Percentiles rank a stretch among this genome's conserved stretches.
These are phyloP conservation scores for Spathaspora passalidarum DNA, from an alignment of 805 yeast genomes.

Conservation along the genomic window DNA sequence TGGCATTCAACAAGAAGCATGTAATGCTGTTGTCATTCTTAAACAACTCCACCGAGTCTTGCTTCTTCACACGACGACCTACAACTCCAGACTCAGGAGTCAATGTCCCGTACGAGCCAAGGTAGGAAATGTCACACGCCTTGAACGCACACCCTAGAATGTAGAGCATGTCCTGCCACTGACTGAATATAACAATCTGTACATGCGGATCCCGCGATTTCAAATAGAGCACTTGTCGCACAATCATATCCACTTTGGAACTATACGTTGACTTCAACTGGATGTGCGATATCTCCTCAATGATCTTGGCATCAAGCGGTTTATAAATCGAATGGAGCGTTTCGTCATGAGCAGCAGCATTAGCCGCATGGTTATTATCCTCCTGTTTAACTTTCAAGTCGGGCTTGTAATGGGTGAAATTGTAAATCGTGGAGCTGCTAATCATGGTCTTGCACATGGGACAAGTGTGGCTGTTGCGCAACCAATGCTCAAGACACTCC, in stretches of 20 bases:
- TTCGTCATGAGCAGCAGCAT: slow-evolving; percentile 7
- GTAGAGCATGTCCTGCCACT: slow-evolving; percentile 74
- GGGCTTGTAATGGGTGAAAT: slow-evolving; percentile 60
- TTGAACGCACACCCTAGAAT: slow-evolving; percentile 65
- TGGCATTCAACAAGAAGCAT: slow-evolving; percentile 82
- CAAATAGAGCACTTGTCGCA: slow-evolving; percentile 67
- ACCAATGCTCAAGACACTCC: slow-evolving; percentile 78
- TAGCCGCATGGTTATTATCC: too few relatives aligned
- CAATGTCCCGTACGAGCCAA: slow-evolving; percentile 50
- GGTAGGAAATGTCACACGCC: slow-evolving; percentile 51
- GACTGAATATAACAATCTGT: slow-evolving; percentile 87
- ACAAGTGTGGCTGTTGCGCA: slow-evolving; percentile 53
- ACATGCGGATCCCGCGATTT: slow-evolving; percentile 54
- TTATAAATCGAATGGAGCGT: slow-evolving; percentile 41
- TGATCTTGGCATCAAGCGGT: slow-evolving; percentile 37
- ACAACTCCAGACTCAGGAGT: slow-evolving; percentile 26
- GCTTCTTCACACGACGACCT: slow-evolving; percentile 24
- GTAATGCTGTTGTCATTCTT: slow-evolving; percentile 62
- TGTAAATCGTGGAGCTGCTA: slow-evolving; percentile 53
- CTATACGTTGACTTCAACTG: slow-evolving; percentile 54
- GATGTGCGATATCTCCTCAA: slow-evolving; percentile 43
- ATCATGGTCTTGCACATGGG: slow-evolving; percentile 76
- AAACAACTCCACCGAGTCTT: slow-evolving; percentile 53
- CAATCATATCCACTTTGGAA: slow-evolving; percentile 80
- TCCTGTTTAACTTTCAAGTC: slow-evolving; percentile 48